These are phyloP conservation scores for Dimargaris xerosporica DNA, from an alignment of 192 early-diverging fungal genomes.

Conservation along the genomic window DNA sequence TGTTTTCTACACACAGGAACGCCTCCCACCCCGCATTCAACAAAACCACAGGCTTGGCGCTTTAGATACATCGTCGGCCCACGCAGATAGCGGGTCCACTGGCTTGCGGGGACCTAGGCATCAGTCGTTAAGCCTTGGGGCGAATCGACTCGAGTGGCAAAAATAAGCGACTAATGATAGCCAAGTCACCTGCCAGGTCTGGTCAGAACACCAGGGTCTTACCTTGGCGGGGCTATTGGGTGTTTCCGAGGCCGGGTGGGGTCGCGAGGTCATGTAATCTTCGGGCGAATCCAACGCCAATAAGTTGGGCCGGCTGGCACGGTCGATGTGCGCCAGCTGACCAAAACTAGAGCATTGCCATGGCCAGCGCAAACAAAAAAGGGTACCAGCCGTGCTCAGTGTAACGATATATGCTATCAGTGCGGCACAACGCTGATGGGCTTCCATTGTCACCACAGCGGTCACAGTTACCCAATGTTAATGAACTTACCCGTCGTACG, in stretches of 20 bases:
- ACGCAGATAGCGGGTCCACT: neutral
- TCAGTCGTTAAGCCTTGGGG: neutral
- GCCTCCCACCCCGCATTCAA: no score
- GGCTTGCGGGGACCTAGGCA: neutral
- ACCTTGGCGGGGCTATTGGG: neutral
- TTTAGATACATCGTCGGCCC: no score
- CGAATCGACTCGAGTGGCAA: neutral
- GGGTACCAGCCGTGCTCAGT: neutral
- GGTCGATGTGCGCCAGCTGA: neutral
- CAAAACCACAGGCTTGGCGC: no score
- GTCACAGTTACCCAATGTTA: neutral
- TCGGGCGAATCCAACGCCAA: neutral
- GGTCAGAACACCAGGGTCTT: neutral
- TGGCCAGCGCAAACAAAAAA: neutral
- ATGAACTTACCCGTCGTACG: neutral
- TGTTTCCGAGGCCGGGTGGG: neutral
- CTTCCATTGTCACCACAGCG: no score
- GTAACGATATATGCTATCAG: no score
- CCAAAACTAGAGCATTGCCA: neutral
- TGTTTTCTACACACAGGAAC: neutral
- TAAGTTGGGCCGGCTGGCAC: neutral
- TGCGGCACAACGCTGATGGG: no score
- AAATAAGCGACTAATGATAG: neutral
- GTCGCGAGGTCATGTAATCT: neutral
- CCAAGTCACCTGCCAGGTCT: neutral